Conservation (phyloP, 2,329 filamentous ascomycete species). For the Pyricularia sp. region DNA sequence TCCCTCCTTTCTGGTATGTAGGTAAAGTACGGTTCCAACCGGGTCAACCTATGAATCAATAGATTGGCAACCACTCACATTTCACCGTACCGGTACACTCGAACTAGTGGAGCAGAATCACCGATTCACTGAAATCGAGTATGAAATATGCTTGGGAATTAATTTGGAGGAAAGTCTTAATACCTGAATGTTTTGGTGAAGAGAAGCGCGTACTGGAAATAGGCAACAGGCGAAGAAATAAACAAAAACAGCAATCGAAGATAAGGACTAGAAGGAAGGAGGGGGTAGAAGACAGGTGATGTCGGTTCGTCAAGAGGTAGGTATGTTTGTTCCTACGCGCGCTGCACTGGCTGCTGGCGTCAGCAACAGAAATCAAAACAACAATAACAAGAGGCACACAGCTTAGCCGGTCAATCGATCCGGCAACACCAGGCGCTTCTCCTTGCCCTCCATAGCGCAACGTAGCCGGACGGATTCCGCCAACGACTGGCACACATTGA, state of each 20-base stretch:
- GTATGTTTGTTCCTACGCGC: background rate
- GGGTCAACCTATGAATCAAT: background rate
- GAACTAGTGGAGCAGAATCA: background rate
- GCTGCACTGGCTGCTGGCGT: background rate
- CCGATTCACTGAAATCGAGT: background rate
- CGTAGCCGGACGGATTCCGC: background rate
- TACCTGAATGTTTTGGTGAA: background rate
- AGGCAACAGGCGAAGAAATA: background rate
- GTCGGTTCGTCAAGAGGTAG: background rate
- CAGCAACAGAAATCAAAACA: background rate
- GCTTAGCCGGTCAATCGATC: background rate
- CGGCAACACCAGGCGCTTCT: background rate
- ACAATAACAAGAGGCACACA: background rate
- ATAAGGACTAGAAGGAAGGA: background rate
- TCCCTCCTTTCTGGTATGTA: background rate
- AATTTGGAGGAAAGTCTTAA: background rate
- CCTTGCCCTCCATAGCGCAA: background rate
- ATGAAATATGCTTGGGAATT: background rate
- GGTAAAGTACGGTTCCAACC: background rate
- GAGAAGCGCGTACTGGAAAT: background rate
- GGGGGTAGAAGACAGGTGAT: background rate
- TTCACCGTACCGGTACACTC: background rate
- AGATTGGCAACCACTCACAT: background rate
- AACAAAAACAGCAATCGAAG: background rate
- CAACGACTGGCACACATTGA: background rate